Base-by-base conservation (phyloP, 306 rosid genomes). In the Begonia loranthoides region DNA sequence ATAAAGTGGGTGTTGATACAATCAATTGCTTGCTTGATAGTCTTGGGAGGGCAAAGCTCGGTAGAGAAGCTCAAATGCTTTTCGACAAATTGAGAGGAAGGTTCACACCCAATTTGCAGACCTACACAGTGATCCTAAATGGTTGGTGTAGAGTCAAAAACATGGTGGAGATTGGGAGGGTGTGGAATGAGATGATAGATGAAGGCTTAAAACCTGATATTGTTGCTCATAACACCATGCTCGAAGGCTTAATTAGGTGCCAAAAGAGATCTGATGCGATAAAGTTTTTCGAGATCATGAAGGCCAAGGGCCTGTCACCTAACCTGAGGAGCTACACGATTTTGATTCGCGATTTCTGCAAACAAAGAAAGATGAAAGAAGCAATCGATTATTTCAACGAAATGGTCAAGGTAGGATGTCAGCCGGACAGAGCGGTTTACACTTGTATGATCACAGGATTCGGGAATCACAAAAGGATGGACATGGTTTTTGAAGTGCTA, bases 111-210 rank as follows among this genome's bases (percentile, higher is more conserved):
- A 68, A 74, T 67, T 64, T 90, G 22, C 81, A 78, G 39, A 90
- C 97, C 47, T 90, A 85, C 60, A 64, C 95, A 0, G 67, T 85
- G 39, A 79, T 89, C 64, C 84, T 90, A 36, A 76, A 75, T 61
- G 87, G 95, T 34, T 87, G 95, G 97, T 85, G 95, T 65, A 61
- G 66, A 66, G 58, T 74, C 2, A 77, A 45, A 76, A 90, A 80
- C 61, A 70, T 90, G 68, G 58, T 85, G 81, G 97, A 90, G 70
- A 94, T 87, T 19, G 86, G 90, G 76, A 80, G 66, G 74, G 75
- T 86, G 61, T 90, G 99, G 99, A 90, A 90, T 67, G 80, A 70
- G 79, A 90, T 86, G 84, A 60, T 81, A 63, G 99, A 90, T 61
- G 52, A 66, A 63, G 88, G 92, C 7, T 82, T 80, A 52, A 65